phyloP scores from a whole-genome alignment of 345 rosid species.

The Eutrema japonicum region DNA sequence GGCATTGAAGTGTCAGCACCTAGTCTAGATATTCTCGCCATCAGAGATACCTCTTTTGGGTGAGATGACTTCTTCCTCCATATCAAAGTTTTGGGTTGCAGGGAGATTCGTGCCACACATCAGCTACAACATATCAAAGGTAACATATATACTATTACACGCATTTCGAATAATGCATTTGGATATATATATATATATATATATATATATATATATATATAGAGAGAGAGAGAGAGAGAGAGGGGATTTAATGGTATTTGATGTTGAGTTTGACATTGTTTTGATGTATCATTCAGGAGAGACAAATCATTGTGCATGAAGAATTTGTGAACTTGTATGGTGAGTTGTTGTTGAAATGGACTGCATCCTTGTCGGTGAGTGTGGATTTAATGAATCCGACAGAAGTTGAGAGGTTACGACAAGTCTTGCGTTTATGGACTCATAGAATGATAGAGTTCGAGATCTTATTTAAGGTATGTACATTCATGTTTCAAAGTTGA shows the following conservation, averaged over 20 bases:
- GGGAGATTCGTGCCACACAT: not conserved
- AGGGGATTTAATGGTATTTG: not conserved
- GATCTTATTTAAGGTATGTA: slow-evolving; percentile 23
- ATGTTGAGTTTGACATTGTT: not conserved
- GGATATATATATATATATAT: too few relatives aligned
- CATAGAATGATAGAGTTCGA: not conserved
- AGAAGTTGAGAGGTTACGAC: slow-evolving; percentile 22
- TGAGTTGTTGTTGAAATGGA: slow-evolving; percentile 26
- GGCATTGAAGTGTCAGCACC: slow-evolving; percentile 22
- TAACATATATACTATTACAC: not conserved
- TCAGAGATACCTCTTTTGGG: not conserved
- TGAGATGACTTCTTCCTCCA: not conserved
- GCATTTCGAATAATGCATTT: not conserved
- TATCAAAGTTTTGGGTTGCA: not conserved
- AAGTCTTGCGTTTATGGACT: not conserved
- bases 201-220: too few relatives aligned
- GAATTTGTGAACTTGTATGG: slow-evolving; percentile 34
- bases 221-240: too few relatives aligned
- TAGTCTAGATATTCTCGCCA: not conserved
- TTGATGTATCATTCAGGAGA: slow-evolving; percentile 28
- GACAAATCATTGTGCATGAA: not conserved
- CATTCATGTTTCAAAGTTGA: not conserved
- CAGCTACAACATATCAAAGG: slow-evolving; percentile 12
- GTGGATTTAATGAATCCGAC: slow-evolving; percentile 14
- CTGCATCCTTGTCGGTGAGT: slow-evolving; percentile 19